Evolutionary conservation across 2,329 filamentous ascomycete genomes (phyloP).

Genomic region (Alternaria conjuncta): DNA sequence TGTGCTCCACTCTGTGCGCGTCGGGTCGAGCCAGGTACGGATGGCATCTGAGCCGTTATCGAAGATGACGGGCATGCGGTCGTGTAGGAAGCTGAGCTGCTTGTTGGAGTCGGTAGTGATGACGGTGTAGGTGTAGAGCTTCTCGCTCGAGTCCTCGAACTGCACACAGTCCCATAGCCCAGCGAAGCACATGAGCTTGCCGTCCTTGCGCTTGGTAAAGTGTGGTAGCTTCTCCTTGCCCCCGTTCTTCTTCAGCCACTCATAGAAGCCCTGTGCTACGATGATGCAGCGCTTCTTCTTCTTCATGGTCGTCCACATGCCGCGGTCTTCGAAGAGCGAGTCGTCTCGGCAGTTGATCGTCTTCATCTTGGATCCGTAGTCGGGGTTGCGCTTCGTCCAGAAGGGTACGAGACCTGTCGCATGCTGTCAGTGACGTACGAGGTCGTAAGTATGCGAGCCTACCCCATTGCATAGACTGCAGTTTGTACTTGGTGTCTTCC

Average conservation of each 20-base stretch:
- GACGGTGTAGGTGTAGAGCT: slow-evolving; percentile 87
- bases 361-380: slow-evolving; percentile 78
- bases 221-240: slow-evolving; percentile 84
- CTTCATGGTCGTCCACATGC: slow-evolving; percentile 95
- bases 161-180: slow-evolving; percentile 89
- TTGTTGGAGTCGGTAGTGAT: slow-evolving; percentile 89
- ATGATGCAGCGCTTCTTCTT: slow-evolving; percentile 86
- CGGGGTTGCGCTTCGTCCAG: slow-evolving; percentile 86
- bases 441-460: slow-evolving; percentile 13
- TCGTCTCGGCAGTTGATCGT: slow-evolving; percentile 97
- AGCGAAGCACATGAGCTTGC: slow-evolving; percentile 84
- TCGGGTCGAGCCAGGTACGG: slow-evolving; percentile 79
- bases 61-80: slow-evolving; percentile 94
- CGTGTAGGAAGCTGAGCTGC: slow-evolving; percentile 85
- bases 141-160: slow-evolving; percentile 74
- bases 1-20: slow-evolving; percentile 72
- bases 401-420: slow-evolving; percentile 75
- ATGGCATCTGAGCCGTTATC: slow-evolving; percentile 76
- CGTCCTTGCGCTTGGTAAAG: slow-evolving; percentile 82
- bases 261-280: slow-evolving; percentile 90
- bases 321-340: slow-evolving; percentile 74
- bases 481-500: slow-evolving; percentile 69
- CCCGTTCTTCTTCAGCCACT: slow-evolving; percentile 85
- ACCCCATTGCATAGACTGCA: slow-evolving; percentile 95
- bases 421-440: slow-evolving; percentile 17